Conservation (phyloP, 768 basidiomycete species). For the Boletus vinaceobasis region DNA sequence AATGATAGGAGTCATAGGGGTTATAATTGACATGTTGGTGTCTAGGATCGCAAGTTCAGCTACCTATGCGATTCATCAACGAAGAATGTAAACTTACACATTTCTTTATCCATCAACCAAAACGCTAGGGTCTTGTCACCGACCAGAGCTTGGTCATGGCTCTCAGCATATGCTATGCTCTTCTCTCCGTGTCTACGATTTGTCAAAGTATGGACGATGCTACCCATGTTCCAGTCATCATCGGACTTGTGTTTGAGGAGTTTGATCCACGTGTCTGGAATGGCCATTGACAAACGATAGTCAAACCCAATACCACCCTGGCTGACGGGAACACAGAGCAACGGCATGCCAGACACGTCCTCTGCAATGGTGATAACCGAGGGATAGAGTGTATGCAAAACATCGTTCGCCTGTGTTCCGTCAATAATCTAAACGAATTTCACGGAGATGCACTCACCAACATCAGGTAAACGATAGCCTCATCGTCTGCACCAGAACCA, state of each 20-base stretch:
- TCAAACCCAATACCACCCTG: slow-evolving; percentile 96
- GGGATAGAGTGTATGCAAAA: slow-evolving; percentile 80
- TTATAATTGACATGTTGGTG: slow-evolving; percentile 90
- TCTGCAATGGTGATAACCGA: slow-evolving; percentile 89
- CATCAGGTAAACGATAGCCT: slow-evolving; percentile 95
- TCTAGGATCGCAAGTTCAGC: slow-evolving; percentile 42
- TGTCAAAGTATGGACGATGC: slow-evolving; percentile 85
- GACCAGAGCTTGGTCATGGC: slow-evolving; percentile 96
- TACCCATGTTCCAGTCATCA: slow-evolving; percentile 81
- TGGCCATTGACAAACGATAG: slow-evolving; percentile 96
- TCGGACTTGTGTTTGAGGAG: slow-evolving; percentile 89
- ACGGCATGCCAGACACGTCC: slow-evolving; percentile 98
- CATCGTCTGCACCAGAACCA: slow-evolving; percentile 76
- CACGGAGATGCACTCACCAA: slow-evolving; percentile 54
- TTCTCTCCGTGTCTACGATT: slow-evolving; percentile 89
- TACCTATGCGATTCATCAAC: background rate
- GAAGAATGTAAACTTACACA: slow-evolving; percentile 63
- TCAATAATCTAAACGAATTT: slow-evolving; percentile 3
- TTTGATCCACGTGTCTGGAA: slow-evolving; percentile 99
- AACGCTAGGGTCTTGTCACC: slow-evolving; percentile 99
- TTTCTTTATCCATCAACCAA: slow-evolving; percentile 99
- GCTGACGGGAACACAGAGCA: slow-evolving; percentile 74
- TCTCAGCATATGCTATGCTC: slow-evolving; percentile 91
- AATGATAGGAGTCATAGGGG: slow-evolving; percentile 78
- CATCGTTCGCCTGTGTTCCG: slow-evolving; percentile 79